phyloP scores from a whole-genome alignment of 139 green algal species.

The Gonium pectorale region DNA sequence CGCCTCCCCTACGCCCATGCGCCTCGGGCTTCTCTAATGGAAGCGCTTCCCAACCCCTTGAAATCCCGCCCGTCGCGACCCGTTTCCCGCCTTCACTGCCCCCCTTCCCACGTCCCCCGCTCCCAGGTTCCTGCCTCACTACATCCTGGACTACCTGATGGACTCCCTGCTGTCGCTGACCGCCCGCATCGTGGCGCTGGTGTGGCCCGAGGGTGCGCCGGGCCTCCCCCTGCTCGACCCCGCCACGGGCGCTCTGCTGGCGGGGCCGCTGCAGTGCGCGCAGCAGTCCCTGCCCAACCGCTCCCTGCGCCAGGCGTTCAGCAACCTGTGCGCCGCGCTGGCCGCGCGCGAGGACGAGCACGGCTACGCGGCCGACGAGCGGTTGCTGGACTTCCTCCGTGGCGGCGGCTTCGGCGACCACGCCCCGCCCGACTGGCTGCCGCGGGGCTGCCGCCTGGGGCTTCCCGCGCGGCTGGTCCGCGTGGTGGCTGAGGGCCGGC shows the following conservation, averaged over 20 bases:
- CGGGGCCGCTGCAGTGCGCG: background rate
- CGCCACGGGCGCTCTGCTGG: background rate
- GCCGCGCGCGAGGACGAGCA: too few species aligned
- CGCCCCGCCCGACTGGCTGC: background rate
- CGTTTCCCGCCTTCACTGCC: too few species aligned
- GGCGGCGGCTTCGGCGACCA: background rate
- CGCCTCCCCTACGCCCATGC: too few species aligned
- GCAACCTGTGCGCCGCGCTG: background rate
- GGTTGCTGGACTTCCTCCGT: background rate
- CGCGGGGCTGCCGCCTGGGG: background rate
- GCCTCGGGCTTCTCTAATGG: too few species aligned
- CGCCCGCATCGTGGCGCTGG: constrained; percentile 22
- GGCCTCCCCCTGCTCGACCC: background rate
- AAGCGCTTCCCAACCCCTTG: too few species aligned
- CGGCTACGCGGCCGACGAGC: constrained; percentile 2
- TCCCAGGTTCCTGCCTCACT: constrained; percentile 35
- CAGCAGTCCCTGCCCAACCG: constrained; percentile 29
- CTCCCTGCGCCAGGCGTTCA: constrained; percentile 13
- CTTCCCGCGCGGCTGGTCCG: constrained; percentile 15
- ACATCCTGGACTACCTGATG: constrained; percentile 35
- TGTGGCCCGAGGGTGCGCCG: constrained; percentile 11
- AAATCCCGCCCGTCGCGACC: too few species aligned
- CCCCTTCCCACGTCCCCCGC: too few species aligned
- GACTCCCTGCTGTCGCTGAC: background rate
- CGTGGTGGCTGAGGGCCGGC: constrained; percentile 23